Conservation (phyloP, 2,329 filamentous ascomycete genomes). For the Alternaria sp. region DNA sequence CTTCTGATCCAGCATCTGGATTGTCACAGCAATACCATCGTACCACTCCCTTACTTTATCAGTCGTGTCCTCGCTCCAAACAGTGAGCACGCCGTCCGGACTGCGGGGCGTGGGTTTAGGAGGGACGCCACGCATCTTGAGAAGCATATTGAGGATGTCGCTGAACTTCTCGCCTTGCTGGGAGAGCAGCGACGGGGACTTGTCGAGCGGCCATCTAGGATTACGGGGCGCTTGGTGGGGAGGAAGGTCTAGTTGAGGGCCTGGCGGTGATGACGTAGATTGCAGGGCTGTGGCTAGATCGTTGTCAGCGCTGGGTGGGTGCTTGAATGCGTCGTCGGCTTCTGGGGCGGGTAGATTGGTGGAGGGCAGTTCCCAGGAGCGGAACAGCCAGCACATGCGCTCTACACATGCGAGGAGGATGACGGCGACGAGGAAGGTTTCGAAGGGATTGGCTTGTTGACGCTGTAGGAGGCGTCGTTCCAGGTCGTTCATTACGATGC, state of each 20-base stretch:
- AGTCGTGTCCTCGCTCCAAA: constrained; percentile 42
- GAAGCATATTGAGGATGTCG: constrained; percentile 63
- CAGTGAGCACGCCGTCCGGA: constrained; percentile 44
- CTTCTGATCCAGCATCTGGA: constrained; percentile 34
- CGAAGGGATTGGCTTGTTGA: constrained; percentile 63
- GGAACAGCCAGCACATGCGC: constrained; percentile 65
- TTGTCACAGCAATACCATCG: constrained; percentile 40
- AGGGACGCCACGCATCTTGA: constrained; percentile 62
- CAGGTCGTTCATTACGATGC: constrained; percentile 64
- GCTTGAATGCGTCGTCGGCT: constrained; percentile 3
- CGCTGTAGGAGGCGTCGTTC: constrained; percentile 66
- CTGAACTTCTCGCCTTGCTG: constrained; percentile 65
- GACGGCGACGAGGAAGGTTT: constrained; percentile 66
- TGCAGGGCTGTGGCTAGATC: constrained; percentile 36
- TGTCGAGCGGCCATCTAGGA: constrained; percentile 61
- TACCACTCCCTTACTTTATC: constrained; percentile 47
- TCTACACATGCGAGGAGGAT: constrained; percentile 66
- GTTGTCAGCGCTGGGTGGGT: constrained; percentile 13
- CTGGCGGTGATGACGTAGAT: constrained; percentile 14
- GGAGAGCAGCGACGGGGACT: constrained; percentile 58
- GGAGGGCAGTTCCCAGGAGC: constrained; percentile 54
- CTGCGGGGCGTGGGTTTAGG: constrained; percentile 47
- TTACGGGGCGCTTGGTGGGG: constrained; percentile 20
- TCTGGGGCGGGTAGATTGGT: not conserved
- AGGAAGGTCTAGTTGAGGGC: constrained; percentile 2